Percentiles rank a stretch among this genome's conserved stretches.
Conservation (phyloP, 2,329 filamentous ascomycete species). For the Taxawa tesnikishii region DNA sequence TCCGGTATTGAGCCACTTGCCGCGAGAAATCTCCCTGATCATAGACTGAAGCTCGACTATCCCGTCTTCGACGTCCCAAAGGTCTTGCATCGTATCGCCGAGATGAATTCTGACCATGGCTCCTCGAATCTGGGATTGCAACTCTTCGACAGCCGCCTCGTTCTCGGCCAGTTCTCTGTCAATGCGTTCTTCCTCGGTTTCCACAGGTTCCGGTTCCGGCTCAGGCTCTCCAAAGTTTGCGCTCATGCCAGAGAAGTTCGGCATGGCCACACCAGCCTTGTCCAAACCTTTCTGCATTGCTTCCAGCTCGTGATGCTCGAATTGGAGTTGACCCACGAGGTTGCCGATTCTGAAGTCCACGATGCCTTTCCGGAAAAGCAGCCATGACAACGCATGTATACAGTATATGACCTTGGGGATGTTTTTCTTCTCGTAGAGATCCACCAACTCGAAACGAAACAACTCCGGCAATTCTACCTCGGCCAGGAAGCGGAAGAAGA, state of each 20-base stretch:
- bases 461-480: conserved; percentile 88
- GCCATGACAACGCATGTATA: conserved; percentile 92
- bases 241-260: conserved; percentile 95
- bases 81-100: conserved; percentile 69
- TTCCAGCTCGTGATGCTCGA: conserved; percentile 94
- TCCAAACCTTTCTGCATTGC: conserved; percentile 95
- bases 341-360: conserved; percentile 95
- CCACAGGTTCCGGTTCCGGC: conserved; percentile 56
- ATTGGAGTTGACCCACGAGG: conserved; percentile 88
- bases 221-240: conserved; percentile 81
- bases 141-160: conserved; percentile 57
- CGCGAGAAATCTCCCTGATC: conserved; percentile 80
- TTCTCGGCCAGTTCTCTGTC: conserved; percentile 71
- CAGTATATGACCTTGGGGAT: conserved; percentile 99
- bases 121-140: conserved; percentile 79
- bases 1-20: conserved; percentile 68
- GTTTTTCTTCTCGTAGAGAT: conserved; percentile 98
- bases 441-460: conserved; percentile 93
- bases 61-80: conserved; percentile 76
- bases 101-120: conserved; percentile 66
- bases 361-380: conserved; percentile 90
- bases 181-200: conserved; percentile 82
- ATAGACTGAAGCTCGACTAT: conserved; percentile 74
- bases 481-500: conserved; percentile 88
- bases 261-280: conserved; percentile 90